phyloP scores from a whole-genome alignment of 2,329 filamentous ascomycete species.

The Aspergillus aculeatus region DNA sequence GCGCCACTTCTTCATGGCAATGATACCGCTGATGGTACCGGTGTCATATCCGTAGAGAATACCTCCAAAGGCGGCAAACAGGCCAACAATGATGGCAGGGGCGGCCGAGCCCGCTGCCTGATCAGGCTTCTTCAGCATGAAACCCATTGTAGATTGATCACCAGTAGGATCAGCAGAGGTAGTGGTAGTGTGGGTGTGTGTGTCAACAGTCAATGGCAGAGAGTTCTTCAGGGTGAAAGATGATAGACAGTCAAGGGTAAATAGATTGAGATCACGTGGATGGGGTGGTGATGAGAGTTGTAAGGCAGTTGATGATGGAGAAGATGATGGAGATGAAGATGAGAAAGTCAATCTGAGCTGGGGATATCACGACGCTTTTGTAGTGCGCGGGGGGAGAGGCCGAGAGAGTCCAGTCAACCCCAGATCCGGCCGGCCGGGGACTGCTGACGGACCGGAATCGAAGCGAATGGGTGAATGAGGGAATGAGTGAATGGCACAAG shows the following conservation, averaged over 20 bases:
- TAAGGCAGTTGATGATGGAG: background rate
- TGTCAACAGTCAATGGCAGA: background rate
- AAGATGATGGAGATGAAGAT: background rate
- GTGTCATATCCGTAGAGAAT: conserved; percentile 61
- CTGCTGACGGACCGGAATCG: background rate
- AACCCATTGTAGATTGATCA: conserved; percentile 35
- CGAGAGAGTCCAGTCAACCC: background rate
- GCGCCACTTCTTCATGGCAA: conserved; percentile 50
- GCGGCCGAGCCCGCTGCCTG: conserved; percentile 47
- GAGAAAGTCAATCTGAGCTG: background rate
- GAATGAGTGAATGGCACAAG: background rate
- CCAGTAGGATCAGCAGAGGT: background rate
- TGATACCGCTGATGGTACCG: conserved; percentile 54
- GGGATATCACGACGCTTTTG: background rate
- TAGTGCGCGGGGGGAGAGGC: background rate
- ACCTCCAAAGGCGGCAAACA: conserved; percentile 59
- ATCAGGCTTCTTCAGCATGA: conserved; percentile 47
- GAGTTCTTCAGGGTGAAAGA: background rate
- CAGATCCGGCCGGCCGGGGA: background rate
- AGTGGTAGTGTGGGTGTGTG: background rate
- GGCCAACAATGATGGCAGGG: conserved; percentile 55
- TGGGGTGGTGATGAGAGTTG: background rate
- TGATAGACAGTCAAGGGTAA: background rate
- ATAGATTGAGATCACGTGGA: background rate
- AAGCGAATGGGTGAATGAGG: background rate